These are phyloP conservation scores for Narthecium ossifragum DNA, from an alignment of 106 monocot genomes.

Conservation along the genomic window DNA sequence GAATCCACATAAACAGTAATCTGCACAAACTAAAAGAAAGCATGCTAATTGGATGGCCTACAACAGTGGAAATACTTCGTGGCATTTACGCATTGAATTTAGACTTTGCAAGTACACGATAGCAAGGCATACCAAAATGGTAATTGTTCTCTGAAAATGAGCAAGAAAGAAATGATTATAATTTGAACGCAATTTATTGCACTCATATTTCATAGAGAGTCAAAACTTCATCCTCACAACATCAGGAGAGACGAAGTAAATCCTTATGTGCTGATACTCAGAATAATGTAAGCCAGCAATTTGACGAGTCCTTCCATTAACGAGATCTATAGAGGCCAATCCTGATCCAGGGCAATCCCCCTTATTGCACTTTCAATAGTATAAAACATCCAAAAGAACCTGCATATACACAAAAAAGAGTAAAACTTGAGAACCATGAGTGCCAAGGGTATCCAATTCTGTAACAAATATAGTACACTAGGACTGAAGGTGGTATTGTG, in stretches of 20 bases:
- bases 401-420: constrained; percentile 22
- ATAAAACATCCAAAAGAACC: constrained; percentile 96
- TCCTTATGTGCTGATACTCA: constrained; percentile 67
- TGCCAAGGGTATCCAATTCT: too few species aligned
- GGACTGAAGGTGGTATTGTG: too few species aligned
- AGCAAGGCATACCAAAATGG: too few species aligned
- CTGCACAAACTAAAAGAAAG: constrained; percentile 43
- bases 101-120: too few species aligned
- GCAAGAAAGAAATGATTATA: too few species aligned
- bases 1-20: constrained; percentile 81
- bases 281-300: constrained; percentile 85
- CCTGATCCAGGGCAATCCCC: constrained; percentile 81
- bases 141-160: too few species aligned
- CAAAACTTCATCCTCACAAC: constrained; percentile 97
- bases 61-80: too few species aligned
- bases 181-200: too few species aligned
- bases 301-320: constrained; percentile 94
- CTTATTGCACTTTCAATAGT: constrained; percentile 94
- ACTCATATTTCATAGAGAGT: background rate
- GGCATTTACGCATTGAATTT: too few species aligned
- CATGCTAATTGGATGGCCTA: too few species aligned
- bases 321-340: constrained; percentile 88
- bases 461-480: too few species aligned
- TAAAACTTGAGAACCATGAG: background rate
- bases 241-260: constrained; percentile 95